These are phyloP conservation scores for Lyophyllum decastes DNA, from an alignment of 768 basidiomycete genomes.

Conservation along the genomic window DNA sequence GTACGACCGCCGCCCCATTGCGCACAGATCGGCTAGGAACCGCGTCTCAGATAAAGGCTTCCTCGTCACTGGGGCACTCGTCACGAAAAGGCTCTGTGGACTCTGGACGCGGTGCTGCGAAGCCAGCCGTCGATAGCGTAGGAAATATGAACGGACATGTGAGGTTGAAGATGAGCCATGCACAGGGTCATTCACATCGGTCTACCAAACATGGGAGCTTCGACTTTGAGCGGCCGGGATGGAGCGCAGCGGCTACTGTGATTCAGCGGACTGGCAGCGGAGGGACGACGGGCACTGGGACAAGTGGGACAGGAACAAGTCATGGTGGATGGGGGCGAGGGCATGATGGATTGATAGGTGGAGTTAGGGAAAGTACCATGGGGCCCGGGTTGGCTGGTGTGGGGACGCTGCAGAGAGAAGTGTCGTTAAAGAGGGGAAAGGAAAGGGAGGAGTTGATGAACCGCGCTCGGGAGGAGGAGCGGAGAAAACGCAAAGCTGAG, in stretches of 20 bases:
- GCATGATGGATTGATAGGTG: constrained; percentile 5
- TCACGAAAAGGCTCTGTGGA: constrained; percentile 35
- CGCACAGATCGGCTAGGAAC: not conserved
- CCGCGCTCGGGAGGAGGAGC: constrained; percentile 19
- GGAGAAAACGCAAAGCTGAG: constrained; percentile 16
- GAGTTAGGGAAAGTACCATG: constrained; percentile 35
- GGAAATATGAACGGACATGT: constrained; percentile 24
- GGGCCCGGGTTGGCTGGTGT: constrained; percentile 47
- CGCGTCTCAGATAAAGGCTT: constrained; percentile 4
- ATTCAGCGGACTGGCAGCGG: constrained; percentile 49
- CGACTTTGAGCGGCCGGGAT: constrained; percentile 72
- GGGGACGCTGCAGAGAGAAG: constrained; percentile 43
- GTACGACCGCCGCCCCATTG: constrained; percentile 34
- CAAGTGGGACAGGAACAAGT: constrained; percentile 32
- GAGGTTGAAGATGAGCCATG: constrained; percentile 8
- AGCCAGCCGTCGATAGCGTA: constrained; percentile 23
- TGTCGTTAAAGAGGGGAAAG: constrained; percentile 39
- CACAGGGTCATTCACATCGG: constrained; percentile 23
- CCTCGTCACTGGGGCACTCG: constrained; percentile 12
- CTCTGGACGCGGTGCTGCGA: constrained; percentile 32
- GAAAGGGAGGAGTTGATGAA: constrained; percentile 35
- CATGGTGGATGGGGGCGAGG: constrained; percentile 24
- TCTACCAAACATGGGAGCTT: constrained; percentile 71
- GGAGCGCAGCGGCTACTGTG: constrained; percentile 28
- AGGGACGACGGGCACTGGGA: constrained; percentile 33